These are phyloP conservation scores for Ascodesmis nigricans DNA, from an alignment of 495 filamentous ascomycete genomes.

Conservation along the genomic window DNA sequence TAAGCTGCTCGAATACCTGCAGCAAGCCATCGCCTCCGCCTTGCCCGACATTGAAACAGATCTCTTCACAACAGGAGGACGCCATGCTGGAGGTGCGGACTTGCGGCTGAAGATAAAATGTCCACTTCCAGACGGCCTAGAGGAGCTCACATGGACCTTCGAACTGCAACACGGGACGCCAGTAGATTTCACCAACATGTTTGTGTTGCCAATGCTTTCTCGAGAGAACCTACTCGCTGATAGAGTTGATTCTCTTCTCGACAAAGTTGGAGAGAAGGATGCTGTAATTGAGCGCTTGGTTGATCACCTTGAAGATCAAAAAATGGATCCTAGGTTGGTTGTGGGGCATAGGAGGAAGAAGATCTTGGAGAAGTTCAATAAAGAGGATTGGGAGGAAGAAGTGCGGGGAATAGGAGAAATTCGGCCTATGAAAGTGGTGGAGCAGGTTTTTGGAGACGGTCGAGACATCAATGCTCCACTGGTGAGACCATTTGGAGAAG, in stretches of 20 bases:
- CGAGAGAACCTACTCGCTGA: conserved; percentile 29
- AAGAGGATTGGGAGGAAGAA: conserved; percentile 27
- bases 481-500: conserved; percentile 8
- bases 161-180: conserved; percentile 26
- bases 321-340: conserved; percentile 49
- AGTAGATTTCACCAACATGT: conserved; percentile 31
- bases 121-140: conserved; percentile 42
- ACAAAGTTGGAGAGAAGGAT: conserved; percentile 53
- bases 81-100: conserved; percentile 14
- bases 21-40: conserved; percentile 23
- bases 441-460: conserved; percentile 20
- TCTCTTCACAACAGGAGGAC: too few species aligned
- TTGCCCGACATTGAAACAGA: too few species aligned
- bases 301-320: conserved; percentile 53
- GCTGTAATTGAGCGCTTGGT: conserved; percentile 48
- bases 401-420: conserved; percentile 15
- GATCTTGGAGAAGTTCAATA: conserved; percentile 33
- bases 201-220: conserved; percentile 47
- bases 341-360: conserved; percentile 35
- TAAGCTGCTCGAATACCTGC: conserved; percentile 50
- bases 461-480: conserved; percentile 5
- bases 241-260: conserved; percentile 26
- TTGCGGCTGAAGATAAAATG: conserved; percentile 38
- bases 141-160: conserved; percentile 48
- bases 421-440: conserved; percentile 21